Base-by-base conservation (phyloP, 2,329 filamentous ascomycete genomes). In the Fusarium caatingaense region DNA sequence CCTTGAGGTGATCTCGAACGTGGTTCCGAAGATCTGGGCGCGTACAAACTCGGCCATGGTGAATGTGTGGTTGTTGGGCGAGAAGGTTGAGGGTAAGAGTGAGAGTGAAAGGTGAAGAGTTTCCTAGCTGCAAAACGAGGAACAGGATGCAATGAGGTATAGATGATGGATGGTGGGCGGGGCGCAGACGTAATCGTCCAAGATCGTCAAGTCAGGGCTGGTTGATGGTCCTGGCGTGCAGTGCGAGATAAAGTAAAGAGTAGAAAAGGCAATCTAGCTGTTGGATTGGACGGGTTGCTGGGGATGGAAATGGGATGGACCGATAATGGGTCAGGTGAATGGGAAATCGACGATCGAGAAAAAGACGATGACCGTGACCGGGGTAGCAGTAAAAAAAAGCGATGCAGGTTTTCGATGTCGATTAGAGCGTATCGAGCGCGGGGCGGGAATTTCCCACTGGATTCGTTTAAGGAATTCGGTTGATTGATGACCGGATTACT, bases 1-100 rank as follows among this genome's bases (percentile, higher is more conserved):
- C 94, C 96, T 92, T 83, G 94, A 98, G 76, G 96, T 99, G 84
- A 98, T 98, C 89, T 99, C 96, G 80, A 99, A 99, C 76, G 96
- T 98, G 69, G 96, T 99, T 81, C 96, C 96, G 80, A 99, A 99
- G 82, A 99, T 98, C 88, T 98, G 95, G 80, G 95, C 94, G 84
- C 96, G 93, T 80, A 99, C 93, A 83, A 99, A 99, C 88, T 99
- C 96, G 82, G 96, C 96, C 96, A 99, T 98, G 81, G 79, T 91
- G 88, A 80, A 74, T 58, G 41, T 65, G 44, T 57, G 51, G 55
- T 53, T 56, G 51, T 53, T 57, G 47, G 49, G 64, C 40, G 67
- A 55, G 42, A 53, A 27, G 40, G 63, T 62, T 49, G 49, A 32
- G 40, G 42, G 44, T 64, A 16, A 30, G 32, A 16, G 60, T 53